Evolutionary conservation across 225 moss, liverwort and hornwort species (phyloP), one percentile per base, ranked within the genome.

Genomic region (Takakia lepidozioides): DNA sequence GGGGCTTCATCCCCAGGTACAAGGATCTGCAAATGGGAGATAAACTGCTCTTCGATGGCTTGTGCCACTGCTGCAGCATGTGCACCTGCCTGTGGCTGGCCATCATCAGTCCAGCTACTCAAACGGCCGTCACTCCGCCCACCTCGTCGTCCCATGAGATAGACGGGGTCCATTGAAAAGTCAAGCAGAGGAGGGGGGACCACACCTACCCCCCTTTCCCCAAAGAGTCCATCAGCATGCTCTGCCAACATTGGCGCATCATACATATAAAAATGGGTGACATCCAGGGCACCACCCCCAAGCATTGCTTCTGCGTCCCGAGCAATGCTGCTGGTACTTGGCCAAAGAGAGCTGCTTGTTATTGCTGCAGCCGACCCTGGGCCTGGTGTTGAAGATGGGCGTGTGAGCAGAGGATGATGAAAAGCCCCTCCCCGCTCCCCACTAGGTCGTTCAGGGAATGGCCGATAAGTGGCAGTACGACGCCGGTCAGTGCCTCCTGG

Each of bases 81-180:
- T 27, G 93, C 88, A 28, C 93, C 93, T 48, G 83, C 83, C 65
- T 88, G 93, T 37, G 88, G 88, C 61, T 93, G 93, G 34, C 93
- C 93, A 69, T 93, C 93, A 67, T 93, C 93, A 29, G 93, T 93
- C 93, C 93, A 93, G 54, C 76, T 93, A 71, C 88, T 93, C 54
- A 93, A 78, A 62, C 86, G 83, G 43, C 76, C 81, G 61, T 93
- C 93, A 26, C 46, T 71, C 51, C 93, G 62, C 25, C 85, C 83
- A 43, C 93, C 86, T 20, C 93, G 78, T 54, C 88, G 80, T 29
- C 93, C 93, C 81, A 93, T 76, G 29, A 88, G 61, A 47, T 93
- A 84, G 14, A 84, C 83, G 42, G 93, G 88, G 36, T 93, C 88
- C 80, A 88, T 79, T 49, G 88, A 71, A 38, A 93, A 93, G 62